Evolutionary conservation across 768 basidiomycete species (phyloP).

Genomic region (Atractiella rhizophila): DNA sequence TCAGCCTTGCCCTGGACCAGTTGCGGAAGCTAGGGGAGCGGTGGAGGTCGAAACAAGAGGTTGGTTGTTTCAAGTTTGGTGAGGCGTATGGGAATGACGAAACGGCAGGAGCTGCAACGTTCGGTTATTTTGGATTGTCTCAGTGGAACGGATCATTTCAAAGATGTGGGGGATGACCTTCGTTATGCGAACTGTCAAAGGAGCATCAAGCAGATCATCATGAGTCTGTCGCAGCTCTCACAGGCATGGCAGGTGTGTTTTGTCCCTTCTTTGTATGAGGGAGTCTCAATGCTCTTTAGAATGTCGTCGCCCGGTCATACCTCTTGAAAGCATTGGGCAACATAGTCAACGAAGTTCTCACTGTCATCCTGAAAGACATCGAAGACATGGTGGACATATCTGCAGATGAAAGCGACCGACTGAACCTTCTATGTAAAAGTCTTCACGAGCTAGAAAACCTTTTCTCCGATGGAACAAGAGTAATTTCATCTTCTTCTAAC

Average conservation of each 20-base stretch:
- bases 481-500: neutral
- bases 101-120: constrained; percentile 16
- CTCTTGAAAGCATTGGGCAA: constrained; percentile 19
- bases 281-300: constrained; percentile 11
- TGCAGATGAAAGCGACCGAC: constrained; percentile 22
- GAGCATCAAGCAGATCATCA: constrained; percentile 18
- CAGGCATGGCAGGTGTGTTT: constrained; percentile 22
- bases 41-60: neutral
- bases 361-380: constrained; percentile 20
- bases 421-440: constrained; percentile 22
- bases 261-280: neutral
- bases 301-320: constrained; percentile 18
- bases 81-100: neutral
- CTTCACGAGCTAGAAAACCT: constrained; percentile 22
- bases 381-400: constrained; percentile 24
- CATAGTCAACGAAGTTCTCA: constrained; percentile 20
- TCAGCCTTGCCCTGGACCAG: neutral
- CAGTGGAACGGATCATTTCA: constrained; percentile 18
- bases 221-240: constrained; percentile 20
- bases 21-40: neutral
- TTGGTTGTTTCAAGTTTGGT: neutral
- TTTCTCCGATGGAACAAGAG: constrained; percentile 15
- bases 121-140: constrained; percentile 17
- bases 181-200: constrained; percentile 16
- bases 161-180: constrained; percentile 13